These are phyloP conservation scores for Pelargonium citronellum DNA, from an alignment of 441 rosid species.

Conservation along the genomic window DNA sequence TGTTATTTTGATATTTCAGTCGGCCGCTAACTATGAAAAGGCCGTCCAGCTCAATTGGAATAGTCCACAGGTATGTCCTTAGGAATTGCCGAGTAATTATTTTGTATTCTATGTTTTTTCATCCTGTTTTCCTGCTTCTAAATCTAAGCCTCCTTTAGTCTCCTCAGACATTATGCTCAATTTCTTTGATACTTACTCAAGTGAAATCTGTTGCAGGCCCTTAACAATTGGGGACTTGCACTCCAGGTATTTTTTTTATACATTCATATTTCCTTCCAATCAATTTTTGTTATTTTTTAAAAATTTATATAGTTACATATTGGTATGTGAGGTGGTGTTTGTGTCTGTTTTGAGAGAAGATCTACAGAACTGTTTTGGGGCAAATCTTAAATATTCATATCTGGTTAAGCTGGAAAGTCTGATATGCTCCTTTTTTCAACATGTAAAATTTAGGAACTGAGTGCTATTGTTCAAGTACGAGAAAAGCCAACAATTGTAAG, in stretches of 20 bases:
- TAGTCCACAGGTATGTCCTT: slow-evolving; percentile 72
- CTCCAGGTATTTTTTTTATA: slow-evolving; percentile 54
- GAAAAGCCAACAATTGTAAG: slow-evolving; percentile 88
- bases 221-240: slow-evolving; percentile 97
- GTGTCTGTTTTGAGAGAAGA: slow-evolving; percentile 5
- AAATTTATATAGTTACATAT: too few relatives aligned
- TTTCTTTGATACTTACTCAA: slow-evolving; percentile 6
- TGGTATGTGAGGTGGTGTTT: slow-evolving; percentile 3
- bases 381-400: too few relatives aligned
- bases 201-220: slow-evolving; percentile 55
- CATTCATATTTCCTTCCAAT: slow-evolving; percentile 8
- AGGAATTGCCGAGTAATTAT: slow-evolving; percentile 4
- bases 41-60: slow-evolving; percentile 97
- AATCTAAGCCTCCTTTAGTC: not conserved
- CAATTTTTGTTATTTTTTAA: too few relatives aligned
- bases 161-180: not conserved
- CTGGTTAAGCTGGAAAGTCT: slow-evolving; percentile 11
- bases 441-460: slow-evolving; percentile 63
- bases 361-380: not conserved
- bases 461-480: slow-evolving; percentile 92
- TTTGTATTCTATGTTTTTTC: slow-evolving; percentile 12
- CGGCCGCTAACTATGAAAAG: slow-evolving; percentile 82
- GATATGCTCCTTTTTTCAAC: slow-evolving; percentile 13
- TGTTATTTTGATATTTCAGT: slow-evolving; percentile 45
- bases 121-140: slow-evolving; percentile 19